Base-by-base conservation (phyloP, 306 rosid species). In the Casuarina equisetifolia region DNA sequence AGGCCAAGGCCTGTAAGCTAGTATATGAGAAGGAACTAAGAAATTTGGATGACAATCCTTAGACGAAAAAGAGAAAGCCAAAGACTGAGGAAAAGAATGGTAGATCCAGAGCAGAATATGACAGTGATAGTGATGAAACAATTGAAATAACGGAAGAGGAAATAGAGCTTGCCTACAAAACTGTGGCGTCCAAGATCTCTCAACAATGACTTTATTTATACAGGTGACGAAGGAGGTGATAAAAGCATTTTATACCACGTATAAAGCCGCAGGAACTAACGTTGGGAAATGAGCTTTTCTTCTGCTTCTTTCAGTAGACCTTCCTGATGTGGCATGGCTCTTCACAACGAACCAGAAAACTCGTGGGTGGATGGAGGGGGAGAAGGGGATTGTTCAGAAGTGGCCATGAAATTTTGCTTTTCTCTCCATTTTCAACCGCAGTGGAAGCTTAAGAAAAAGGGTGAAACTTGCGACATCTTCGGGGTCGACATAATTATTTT, bases 71-170 rank as follows among this genome's bases (percentile, higher is more conserved):
- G 80, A 84, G 78, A 58, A 90, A 81, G 20, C 80, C 77, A 19
- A 79, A 79, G 76, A 66, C 35, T 64, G 82, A 48, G 55, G 79
- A 82, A 74, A 77, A 81, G 38, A 78, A 74, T 39, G 84, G 76
- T 72, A 82, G 76, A 84, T 63, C 78, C 25, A 78, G 79, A 70
- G 70, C 38, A 15, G 94, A 75, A 48, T 92, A 89, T 75, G 97
- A 94, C 66, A 94, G 94, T 78, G 32, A 25, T 25, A 25, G 32
- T 25, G 96, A 94, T 78, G 96, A 90, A 51, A 94, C 98, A 12
- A 59, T 90, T 17, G 98, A 90, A 87, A 94, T 94, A 97, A 88
- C 97, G 0, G 97, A 90, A 88, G 88, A 90, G 76, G 97, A 92
- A 80, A 92, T 92, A 76, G 95, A 89, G 61, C 78, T 75, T 82